phyloP scores from a whole-genome alignment of 192 early-diverging fungal species.

The Radiomyces spectabilis region DNA sequence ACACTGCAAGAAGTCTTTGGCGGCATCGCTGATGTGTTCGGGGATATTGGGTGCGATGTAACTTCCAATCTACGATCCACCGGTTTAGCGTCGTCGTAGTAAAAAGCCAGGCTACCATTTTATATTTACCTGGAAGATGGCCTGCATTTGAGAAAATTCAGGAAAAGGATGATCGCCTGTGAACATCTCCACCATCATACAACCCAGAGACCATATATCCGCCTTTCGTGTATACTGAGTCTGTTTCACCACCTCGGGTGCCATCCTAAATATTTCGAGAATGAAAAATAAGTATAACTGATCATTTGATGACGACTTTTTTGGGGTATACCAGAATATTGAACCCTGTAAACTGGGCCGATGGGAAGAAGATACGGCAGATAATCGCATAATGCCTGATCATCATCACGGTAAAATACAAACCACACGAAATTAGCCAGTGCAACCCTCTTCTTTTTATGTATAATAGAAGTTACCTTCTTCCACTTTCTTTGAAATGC shows the following conservation, averaged over 20 bases:
- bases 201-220: slow-evolving; percentile 92
- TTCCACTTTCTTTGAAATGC: slow-evolving; percentile 94
- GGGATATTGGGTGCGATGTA: slow-evolving; percentile 80
- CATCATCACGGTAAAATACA: too few species aligned
- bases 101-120: slow-evolving; percentile 33
- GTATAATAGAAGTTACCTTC: slow-evolving; percentile 39
- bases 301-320: neutral
- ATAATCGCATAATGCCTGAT: slow-evolving; percentile 31
- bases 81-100: slow-evolving; percentile 31
- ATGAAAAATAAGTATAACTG: neutral
- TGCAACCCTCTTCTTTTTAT: neutral
- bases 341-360: slow-evolving; percentile 89
- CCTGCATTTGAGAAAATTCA: slow-evolving; percentile 73
- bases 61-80: slow-evolving; percentile 63
- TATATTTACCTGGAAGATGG: slow-evolving; percentile 62
- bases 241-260: slow-evolving; percentile 95
- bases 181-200: slow-evolving; percentile 98
- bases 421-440: slow-evolving; percentile 18
- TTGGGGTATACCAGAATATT: slow-evolving; percentile 59
- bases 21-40: slow-evolving; percentile 54
- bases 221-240: slow-evolving; percentile 89
- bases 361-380: slow-evolving; percentile 34
- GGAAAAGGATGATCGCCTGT: slow-evolving; percentile 91
- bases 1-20: slow-evolving; percentile 69
- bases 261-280: slow-evolving; percentile 69